Evolutionary conservation across 2,329 filamentous ascomycete genomes (phyloP).

Genomic region (Ceratocystis cacaofunesta): DNA sequence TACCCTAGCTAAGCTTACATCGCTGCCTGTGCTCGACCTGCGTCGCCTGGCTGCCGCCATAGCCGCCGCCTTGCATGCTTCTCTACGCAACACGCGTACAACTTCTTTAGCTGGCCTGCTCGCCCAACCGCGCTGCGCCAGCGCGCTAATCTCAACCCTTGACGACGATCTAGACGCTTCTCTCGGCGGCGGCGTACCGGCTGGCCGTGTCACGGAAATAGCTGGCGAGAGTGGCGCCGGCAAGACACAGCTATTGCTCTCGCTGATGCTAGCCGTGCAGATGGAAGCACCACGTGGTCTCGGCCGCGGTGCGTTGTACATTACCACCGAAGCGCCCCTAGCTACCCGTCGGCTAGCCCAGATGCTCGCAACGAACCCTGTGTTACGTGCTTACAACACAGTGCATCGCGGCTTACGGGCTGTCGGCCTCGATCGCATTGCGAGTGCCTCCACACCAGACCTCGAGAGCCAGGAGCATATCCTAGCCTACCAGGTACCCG

Average conservation of each 20-base stretch:
- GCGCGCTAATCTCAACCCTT: constrained; percentile 55
- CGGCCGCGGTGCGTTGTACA: constrained; percentile 66
- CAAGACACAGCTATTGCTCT: constrained; percentile 87
- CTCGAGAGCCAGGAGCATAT: constrained; percentile 94
- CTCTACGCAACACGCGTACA: constrained; percentile 29
- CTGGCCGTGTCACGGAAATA: constrained; percentile 73
- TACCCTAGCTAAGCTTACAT: constrained; percentile 74
- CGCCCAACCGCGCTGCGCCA: not conserved
- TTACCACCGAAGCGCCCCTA: constrained; percentile 80
- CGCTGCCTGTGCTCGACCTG: constrained; percentile 66
- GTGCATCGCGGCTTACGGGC: constrained; percentile 20
- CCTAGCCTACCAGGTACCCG: constrained; percentile 77
- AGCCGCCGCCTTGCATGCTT: constrained; percentile 48
- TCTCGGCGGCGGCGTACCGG: constrained; percentile 65
- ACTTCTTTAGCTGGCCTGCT: not conserved
- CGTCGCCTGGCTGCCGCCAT: constrained; percentile 57
- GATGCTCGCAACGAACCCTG: constrained; percentile 39
- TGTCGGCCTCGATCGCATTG: constrained; percentile 59
- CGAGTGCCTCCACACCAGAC: constrained; percentile 72
- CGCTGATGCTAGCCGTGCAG: constrained; percentile 70
- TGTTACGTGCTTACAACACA: constrained; percentile 33
- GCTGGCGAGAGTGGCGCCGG: constrained; percentile 86
- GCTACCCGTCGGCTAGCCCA: constrained; percentile 70
- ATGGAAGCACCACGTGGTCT: constrained; percentile 60
- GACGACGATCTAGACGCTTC: constrained; percentile 54